Evolutionary conservation across 1,139 yeast genomes (phyloP), one percentile per base, ranked within the genome.

Genomic region (Debaryomycetaceae sp.): DNA sequence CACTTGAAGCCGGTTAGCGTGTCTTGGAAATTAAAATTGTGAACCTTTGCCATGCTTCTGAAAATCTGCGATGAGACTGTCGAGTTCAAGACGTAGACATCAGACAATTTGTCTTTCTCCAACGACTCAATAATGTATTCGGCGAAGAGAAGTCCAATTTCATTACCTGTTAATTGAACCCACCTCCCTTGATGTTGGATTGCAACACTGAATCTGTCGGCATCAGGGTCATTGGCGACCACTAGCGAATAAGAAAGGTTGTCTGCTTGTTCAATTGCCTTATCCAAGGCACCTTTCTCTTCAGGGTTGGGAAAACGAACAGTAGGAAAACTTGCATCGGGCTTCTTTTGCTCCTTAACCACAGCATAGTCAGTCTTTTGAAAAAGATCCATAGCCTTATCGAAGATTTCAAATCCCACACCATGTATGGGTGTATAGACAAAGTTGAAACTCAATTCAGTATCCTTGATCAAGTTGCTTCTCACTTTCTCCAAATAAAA

Each of bases 351-450:
- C 52, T 80, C 80, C 2, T 59, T 52, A 0, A 85, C 91, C 4
- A 58, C 56, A 1, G 50, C 43, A 8, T 50, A 42, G 8, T 53
- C 20, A 9, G 39, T 47, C 5, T 70, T 69, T 3, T 69, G 64
- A 31, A 81, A 60, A 36, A 63, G 62, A 6, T 60, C 61, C 38
- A 60, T 60, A 27, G 70, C 60, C 36, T 62, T 53, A 7, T 59
- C 56, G 31, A 76, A 75, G 38, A 78, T 72, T 44, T 78, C 80
- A 37, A 74, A 66, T 0, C 99, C 98, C 9, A 91, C 96, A 2
- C 98, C 99, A 63, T 93, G 98, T 84, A 93, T 83, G 13, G 98
- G 96, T 0, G 98, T 91, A 58, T 91, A 93, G 1, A 89, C 87
- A 53, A 86, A 83, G 45, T 66, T 66, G 50, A 74, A 68, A 22